These are phyloP conservation scores for Penicillium verrucosum DNA, from an alignment of 2,329 filamentous ascomycete species.

Conservation along the genomic window DNA sequence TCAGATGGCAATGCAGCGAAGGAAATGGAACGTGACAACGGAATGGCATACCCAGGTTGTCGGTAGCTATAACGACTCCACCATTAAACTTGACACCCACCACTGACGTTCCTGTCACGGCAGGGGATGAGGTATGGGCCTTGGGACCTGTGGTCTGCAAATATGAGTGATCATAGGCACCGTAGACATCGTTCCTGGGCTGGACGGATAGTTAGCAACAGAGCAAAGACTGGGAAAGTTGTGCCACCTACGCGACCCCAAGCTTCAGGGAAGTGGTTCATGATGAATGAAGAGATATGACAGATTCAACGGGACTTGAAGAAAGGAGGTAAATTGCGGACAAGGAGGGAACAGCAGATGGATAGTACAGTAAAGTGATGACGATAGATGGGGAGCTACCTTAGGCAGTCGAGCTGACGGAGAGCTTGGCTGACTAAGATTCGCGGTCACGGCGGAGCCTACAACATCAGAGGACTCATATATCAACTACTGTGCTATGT, in stretches of 20 bases:
- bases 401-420: constrained; percentile 40
- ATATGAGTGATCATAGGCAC: constrained; percentile 83
- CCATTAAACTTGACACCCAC: constrained; percentile 93
- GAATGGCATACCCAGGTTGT: constrained; percentile 74
- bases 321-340: background rate
- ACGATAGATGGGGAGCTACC: constrained; percentile 17
- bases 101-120: constrained; percentile 95
- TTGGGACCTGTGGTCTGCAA: constrained; percentile 68
- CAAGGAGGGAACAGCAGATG: constrained; percentile 7
- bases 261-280: constrained; percentile 65
- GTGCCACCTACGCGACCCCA: constrained; percentile 57
- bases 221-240: constrained; percentile 6
- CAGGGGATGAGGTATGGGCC: constrained; percentile 84
- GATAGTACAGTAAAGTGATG: constrained; percentile 18
- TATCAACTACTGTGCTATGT: background rate
- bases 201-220: constrained; percentile 47
- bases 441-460: background rate
- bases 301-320: background rate
- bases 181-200: constrained; percentile 97
- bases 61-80: constrained; percentile 92
- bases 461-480: background rate
- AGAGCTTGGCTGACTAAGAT: constrained; percentile 29
- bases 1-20: background rate
- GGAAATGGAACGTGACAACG: background rate
- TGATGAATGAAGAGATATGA: constrained; percentile 33